Conservation (phyloP, 768 basidiomycete species). For the Xanthoconium purpureum region DNA sequence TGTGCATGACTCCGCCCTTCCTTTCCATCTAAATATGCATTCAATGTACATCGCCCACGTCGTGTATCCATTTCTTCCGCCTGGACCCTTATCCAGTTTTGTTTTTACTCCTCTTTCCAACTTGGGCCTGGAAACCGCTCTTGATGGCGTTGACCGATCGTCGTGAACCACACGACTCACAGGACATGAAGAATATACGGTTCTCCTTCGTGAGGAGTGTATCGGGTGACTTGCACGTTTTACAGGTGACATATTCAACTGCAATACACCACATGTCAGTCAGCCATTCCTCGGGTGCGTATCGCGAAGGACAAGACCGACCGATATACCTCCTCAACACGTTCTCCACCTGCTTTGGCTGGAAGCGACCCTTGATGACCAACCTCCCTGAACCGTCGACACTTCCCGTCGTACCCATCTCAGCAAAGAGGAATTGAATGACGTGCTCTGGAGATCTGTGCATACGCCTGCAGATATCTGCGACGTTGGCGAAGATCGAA, state of each 20-base stretch:
- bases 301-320: slow-evolving; percentile 37
- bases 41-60: background rate
- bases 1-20: background rate
- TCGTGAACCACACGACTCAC: slow-evolving; percentile 86
- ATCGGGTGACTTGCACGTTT: slow-evolving; percentile 98
- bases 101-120: slow-evolving; percentile 83
- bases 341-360: slow-evolving; percentile 98
- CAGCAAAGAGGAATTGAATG: slow-evolving; percentile 94
- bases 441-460: slow-evolving; percentile 97
- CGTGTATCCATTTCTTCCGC: slow-evolving; percentile 19
- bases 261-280: slow-evolving; percentile 1
- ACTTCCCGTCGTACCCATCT: slow-evolving; percentile 96
- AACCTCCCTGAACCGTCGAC: slow-evolving; percentile 90
- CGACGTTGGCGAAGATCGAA: slow-evolving; percentile 93
- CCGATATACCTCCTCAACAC: slow-evolving; percentile 95
- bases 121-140: slow-evolving; percentile 97
- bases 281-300: background rate
- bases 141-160: slow-evolving; percentile 96
- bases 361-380: slow-evolving; percentile 97
- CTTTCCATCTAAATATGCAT: slow-evolving; percentile 5
- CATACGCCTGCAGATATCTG: slow-evolving; percentile 98
- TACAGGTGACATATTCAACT: slow-evolving; percentile 99
- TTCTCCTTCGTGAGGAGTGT: slow-evolving; percentile 97
- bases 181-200: slow-evolving; percentile 97
- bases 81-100: slow-evolving; percentile 56